Conservation (phyloP, 1,284 basidiomycete species). For the Gomphus sp. region DNA sequence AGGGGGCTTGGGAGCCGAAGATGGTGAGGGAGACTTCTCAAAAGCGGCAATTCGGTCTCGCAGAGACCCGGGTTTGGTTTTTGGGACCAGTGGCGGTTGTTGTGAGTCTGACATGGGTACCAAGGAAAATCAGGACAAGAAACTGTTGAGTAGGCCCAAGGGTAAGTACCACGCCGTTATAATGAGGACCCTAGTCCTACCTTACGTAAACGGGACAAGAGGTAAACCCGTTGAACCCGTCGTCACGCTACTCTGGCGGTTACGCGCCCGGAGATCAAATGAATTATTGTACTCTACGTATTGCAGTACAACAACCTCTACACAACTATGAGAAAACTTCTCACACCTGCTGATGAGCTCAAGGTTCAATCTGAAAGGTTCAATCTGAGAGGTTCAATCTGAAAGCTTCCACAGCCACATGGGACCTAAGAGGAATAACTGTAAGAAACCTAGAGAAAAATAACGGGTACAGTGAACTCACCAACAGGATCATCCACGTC, state of each 20-base stretch:
- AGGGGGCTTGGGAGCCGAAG: conserved; percentile 37
- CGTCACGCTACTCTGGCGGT: too few relatives aligned
- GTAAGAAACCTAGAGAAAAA: neutral
- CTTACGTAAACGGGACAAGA: neutral
- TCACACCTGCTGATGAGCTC: neutral
- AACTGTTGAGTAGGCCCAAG: neutral
- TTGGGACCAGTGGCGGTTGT: conserved; percentile 29
- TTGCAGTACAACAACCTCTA: too few relatives aligned
- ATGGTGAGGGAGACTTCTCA: conserved; percentile 44
- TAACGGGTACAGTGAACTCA: conserved; percentile 14
- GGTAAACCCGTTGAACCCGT: neutral
- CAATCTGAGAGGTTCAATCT: neutral
- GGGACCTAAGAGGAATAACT: neutral
- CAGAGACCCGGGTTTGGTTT: conserved; percentile 61
- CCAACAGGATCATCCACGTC: conserved; percentile 34
- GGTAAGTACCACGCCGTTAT: neutral
- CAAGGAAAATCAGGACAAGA: neutral
- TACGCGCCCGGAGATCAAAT: too few relatives aligned
- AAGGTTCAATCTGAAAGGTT: conserved; percentile 1
- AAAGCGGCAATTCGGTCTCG: conserved; percentile 79
- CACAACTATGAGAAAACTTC: too few relatives aligned
- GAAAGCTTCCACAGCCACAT: conserved; percentile 8
- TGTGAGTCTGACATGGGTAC: conserved; percentile 32
- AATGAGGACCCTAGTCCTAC: neutral
- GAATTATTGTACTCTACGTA: too few relatives aligned